Evolutionary conservation across 768 basidiomycete species (phyloP), one percentile per base, ranked within the genome.

Genomic region (Macrolepiota dolichaula): DNA sequence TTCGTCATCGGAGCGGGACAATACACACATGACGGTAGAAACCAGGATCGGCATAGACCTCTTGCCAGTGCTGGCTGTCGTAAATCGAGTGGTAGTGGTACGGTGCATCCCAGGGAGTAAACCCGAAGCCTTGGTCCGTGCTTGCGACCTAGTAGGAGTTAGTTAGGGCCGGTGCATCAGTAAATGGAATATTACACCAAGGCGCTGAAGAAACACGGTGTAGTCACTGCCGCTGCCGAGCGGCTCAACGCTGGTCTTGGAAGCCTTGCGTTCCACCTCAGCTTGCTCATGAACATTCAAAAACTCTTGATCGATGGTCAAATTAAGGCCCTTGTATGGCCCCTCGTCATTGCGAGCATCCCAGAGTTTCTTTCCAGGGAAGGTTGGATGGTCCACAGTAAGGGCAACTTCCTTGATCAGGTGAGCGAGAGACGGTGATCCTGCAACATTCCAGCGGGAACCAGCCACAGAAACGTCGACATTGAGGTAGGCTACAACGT

Each of bases 181-280:
- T 22, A 0, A 46, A 9, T 15, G 27, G 25, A 35, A 29, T 68
- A 73, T 22, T 64, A 77, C 79, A n/a, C 82, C 82, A 22, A 84
- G 68, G 52, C 87, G 79, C 72, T 98, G 93, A 67, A 98, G 74
- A 77, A 98, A 97, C 10, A 93, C 89, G 0, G 96, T 97, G 66
- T 82, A 98, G 72, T 98, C 96, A 61, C 91, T 93, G 25, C 93
- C 93, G 55, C 88, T 91, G 42, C 93, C 93, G n/a, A 94, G 75
- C 15, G 91, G 81, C 0, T 44, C 40, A 37, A 94, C 72, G 19
- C 80, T 82, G 2, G 73, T 76, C n/a, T 72, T 68, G 10, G 75
- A 70, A 27, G 74, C 69, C 29, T 71, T 70, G 3, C 70, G 63
- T 1, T 67, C 68, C 51, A 67, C 63, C 64, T 79, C 70, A 12